These are phyloP conservation scores for Melastoma candidum DNA, from an alignment of 441 rosid genomes.

Conservation along the genomic window DNA sequence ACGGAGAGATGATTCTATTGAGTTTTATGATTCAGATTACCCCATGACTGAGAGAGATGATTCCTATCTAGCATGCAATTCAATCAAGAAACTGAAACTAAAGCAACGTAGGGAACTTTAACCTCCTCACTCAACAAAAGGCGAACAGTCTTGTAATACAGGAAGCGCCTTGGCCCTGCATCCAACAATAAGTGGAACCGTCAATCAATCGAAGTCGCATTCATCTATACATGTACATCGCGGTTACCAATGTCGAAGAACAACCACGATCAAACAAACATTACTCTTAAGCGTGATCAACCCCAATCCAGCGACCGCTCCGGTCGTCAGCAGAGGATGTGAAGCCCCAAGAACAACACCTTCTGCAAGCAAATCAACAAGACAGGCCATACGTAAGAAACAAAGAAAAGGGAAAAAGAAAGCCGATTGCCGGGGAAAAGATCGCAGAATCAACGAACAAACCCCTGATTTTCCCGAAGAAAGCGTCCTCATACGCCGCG, in stretches of 20 bases:
- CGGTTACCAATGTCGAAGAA: too few species aligned
- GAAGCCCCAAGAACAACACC: slow-evolving; percentile 55
- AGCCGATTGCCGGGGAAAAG: background rate
- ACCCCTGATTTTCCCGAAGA: slow-evolving; percentile 64
- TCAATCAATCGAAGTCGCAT: too few species aligned
- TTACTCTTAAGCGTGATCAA: slow-evolving; percentile 50
- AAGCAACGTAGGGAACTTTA: slow-evolving; percentile 5
- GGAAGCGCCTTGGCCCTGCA: slow-evolving; percentile 69
- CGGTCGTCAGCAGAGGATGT: slow-evolving; percentile 43
- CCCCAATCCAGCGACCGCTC: slow-evolving; percentile 52
- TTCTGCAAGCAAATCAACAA: slow-evolving; percentile 34
- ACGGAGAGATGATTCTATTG: too few species aligned
- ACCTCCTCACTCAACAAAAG: slow-evolving; percentile 68
- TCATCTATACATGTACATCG: too few species aligned
- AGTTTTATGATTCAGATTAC: too few species aligned
- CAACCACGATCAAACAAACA: slow-evolving; percentile 3
- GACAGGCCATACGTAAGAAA: background rate
- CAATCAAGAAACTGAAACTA: background rate
- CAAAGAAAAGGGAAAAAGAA: background rate
- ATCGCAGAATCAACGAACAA: background rate
- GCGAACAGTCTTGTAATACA: slow-evolving; percentile 39
- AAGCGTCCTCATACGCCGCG: too few species aligned
- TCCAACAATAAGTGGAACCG: too few species aligned
- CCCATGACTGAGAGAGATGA: too few species aligned
- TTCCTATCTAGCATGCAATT: background rate